phyloP scores from a whole-genome alignment of 345 rosid genomes.

The Eucalyptus pumila region DNA sequence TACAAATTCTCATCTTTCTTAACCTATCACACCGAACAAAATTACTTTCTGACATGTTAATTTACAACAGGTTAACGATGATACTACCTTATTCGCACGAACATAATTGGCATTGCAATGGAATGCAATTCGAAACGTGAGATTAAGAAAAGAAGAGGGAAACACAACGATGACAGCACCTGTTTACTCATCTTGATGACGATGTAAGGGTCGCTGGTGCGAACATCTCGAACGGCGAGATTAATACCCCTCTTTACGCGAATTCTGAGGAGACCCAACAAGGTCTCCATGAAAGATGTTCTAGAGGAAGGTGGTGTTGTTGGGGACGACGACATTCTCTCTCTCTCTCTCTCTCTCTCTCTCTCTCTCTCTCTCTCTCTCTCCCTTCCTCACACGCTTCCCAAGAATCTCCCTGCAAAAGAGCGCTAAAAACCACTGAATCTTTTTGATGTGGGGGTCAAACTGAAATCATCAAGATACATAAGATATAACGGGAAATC shows the following conservation, averaged over 20 bases:
- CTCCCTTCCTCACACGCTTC: neutral
- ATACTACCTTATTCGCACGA: neutral
- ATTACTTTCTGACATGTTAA: neutral
- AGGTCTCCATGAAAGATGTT: slow-evolving; percentile 13
- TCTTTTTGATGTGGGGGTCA: neutral
- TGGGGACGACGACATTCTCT: neutral
- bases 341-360: neutral
- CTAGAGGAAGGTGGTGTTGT: neutral
- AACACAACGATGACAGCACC: neutral
- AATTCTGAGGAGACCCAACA: slow-evolving; percentile 26
- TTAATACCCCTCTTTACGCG: slow-evolving; percentile 21
- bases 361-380: too few species aligned
- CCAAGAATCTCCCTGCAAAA: neutral
- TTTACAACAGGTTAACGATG: neutral
- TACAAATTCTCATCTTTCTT: neutral
- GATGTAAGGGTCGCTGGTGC: slow-evolving; percentile 36
- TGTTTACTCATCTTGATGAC: slow-evolving; percentile 30
- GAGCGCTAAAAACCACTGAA: neutral
- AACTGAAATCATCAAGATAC: neutral
- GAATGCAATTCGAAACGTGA: neutral
- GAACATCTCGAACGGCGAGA: slow-evolving; percentile 38
- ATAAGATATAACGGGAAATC: neutral
- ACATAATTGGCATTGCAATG: neutral
- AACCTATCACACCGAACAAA: neutral
- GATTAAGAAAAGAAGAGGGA: neutral